Evolutionary conservation across 306 rosid genomes (phyloP), one percentile per base, ranked within the genome.

Genomic region (Castanea mollissima): DNA sequence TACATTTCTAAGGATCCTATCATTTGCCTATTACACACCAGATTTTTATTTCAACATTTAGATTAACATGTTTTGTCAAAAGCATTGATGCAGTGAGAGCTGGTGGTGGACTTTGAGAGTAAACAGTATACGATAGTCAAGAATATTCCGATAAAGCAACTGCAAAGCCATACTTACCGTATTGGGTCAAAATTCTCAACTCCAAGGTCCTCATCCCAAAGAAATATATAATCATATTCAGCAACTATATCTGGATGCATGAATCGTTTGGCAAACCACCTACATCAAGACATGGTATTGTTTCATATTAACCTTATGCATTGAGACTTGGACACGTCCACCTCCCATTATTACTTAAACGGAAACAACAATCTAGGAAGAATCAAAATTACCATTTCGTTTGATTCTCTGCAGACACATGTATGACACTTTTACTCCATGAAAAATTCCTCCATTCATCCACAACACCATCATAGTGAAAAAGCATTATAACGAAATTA

Each of bases 201-300:
- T 55, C 92, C 97, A 75, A 94, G 92, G 83, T 94, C 99, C 79
- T 94, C 99, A 20, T 94, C 99, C 99, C 99, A 94, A 16, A 94
- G 99, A 88, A 94, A 94, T 62, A 94, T 87, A 81, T 88, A 90
- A 79, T 87, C 71, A 58, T 94, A 94, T 78, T 86, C 92, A 34
- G 90, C 83, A 83, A 92, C 91, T 79, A 94, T 87, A 82, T 92
- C 97, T 74, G 99, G 99, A 87, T 94, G 99, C 88, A 94, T 74
- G 87, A 94, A 94, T 12, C 99, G 92, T 74, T 94, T 94, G 5
- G 99, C 95, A 56, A 94, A 92, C 99, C 99, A 94, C 99, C 99
- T 94, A 35, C 73, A 72, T 71, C 35, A 77, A 29, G 55, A 71
- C 41, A 79, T 38, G 18, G 67, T 51, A 79, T 51, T 35, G 34